Evolutionary conservation across 768 basidiomycete species (phyloP), one percentile per base, ranked within the genome.

Genomic region (Mycena capillaripes): DNA sequence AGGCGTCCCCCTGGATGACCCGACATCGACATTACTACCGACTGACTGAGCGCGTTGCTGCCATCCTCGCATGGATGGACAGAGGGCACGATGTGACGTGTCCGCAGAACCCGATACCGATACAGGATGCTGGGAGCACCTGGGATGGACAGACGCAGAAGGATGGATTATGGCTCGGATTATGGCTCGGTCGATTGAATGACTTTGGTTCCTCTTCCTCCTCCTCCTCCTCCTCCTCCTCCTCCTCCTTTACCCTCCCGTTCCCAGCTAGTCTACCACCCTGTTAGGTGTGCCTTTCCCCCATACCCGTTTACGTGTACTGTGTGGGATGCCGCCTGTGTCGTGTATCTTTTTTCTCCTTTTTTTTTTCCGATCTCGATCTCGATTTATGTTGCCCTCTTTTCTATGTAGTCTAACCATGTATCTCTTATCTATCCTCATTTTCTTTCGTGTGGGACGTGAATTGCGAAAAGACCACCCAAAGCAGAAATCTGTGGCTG

Each of bases 11-110:
- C 23, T 32, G 19, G 11, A 16, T 34, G 48, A 27, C 40, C 59
- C 32, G 44, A 46, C 23, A 63, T 29, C 61, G 61, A 63, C 48
- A 62, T 62, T 46, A 50, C 60, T 50, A 62, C 42, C 60, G 44
- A 48, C 60, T n/a, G 42, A 61, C 42, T 44, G 58, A 44, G 17
- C 32, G 46, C 34, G 32, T 34, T 44, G n/a, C 44, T n/a, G n/a
- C n/a, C n/a, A n/a, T 62, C 44, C 46, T n/a, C 29, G 40, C 40
- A 19, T 60, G 19, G 19, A 40, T 25, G 40, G 42, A 27, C 42
- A 61, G n/a, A 48, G 46, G 4, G 38, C 38, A 38, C 38, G 38
- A n/a, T n/a, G 38, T 16, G 11, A 38, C 38, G 4, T 16, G 36
- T 38, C 14, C 36, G 36, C n/a, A 23, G 21, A 4, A 23, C 46